A percentile compares a stretch with the other conserved stretches of the same genome.
Conservation (phyloP, 345 rosid species). For the Adansonia digitata region DNA sequence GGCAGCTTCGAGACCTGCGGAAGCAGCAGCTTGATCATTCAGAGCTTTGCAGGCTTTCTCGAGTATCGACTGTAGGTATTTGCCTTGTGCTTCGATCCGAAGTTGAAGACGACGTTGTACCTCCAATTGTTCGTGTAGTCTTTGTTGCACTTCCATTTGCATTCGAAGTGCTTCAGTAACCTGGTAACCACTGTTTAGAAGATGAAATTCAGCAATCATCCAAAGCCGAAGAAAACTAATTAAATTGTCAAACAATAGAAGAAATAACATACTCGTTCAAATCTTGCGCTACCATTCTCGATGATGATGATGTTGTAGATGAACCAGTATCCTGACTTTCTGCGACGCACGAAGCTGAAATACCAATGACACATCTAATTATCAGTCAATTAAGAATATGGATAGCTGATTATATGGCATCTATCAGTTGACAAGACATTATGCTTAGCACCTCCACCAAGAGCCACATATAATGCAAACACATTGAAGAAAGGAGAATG, state of each 20-base stretch:
- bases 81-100: constrained; percentile 84
- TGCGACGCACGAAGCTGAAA: constrained; percentile 60
- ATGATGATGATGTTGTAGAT: constrained; percentile 62
- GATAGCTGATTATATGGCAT: not conserved
- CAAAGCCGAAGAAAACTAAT: not conserved
- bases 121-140: constrained; percentile 92
- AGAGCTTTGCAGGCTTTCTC: constrained; percentile 91
- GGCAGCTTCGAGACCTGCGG: constrained; percentile 70
- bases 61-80: constrained; percentile 74
- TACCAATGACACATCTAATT: constrained; percentile 17
- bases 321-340: constrained; percentile 85
- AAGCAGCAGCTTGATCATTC: constrained; percentile 57
- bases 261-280: constrained; percentile 60
- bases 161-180: constrained; percentile 88
- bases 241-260: not conserved
- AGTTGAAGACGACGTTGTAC: constrained; percentile 80
- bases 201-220: constrained; percentile 17
- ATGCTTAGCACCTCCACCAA: not conserved
- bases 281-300: constrained; percentile 61
- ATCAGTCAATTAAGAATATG: constrained; percentile 5
- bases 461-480: not conserved
- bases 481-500: not conserved
- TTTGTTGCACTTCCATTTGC: constrained; percentile 95
- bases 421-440: not conserved
- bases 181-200: constrained; percentile 60